Conservation (phyloP, 2,329 filamentous ascomycete genomes). For the Colletotrichum sublineola region DNA sequence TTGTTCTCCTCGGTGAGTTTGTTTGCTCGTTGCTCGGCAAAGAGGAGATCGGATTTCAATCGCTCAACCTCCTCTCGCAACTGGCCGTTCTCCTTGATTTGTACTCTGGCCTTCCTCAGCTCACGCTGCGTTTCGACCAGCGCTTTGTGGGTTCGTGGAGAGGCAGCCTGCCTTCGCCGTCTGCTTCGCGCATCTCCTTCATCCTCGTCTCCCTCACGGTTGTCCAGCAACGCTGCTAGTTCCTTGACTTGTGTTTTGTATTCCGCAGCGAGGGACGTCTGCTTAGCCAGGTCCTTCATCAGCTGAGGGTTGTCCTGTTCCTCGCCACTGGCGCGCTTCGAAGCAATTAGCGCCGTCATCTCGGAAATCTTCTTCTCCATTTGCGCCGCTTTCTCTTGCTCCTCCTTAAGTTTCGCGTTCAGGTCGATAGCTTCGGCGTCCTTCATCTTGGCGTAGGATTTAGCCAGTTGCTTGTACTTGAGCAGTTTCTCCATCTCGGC, state of each 20-base stretch:
- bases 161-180: conserved; percentile 56
- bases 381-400: conserved; percentile 73
- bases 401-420: conserved; percentile 74
- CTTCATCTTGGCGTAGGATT: conserved; percentile 83
- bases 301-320: conserved; percentile 62
- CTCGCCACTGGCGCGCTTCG: conserved; percentile 52
- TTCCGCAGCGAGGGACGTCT: conserved; percentile 69
- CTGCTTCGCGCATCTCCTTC: conserved; percentile 49
- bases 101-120: conserved; percentile 66
- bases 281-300: conserved; percentile 67
- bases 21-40: conserved; percentile 59
- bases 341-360: conserved; percentile 68
- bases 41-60: conserved; percentile 64
- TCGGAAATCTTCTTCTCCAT: conserved; percentile 75
- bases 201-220: conserved; percentile 54
- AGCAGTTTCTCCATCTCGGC: conserved; percentile 82
- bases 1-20: conserved; percentile 55
- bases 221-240: conserved; percentile 65
- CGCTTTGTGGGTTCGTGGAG: conserved; percentile 65
- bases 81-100: conserved; percentile 65
- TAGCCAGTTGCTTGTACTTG: conserved; percentile 83
- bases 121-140: conserved; percentile 67
- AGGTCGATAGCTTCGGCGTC: conserved; percentile 78
- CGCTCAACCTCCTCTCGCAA: conserved; percentile 67
- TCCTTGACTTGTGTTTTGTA: conserved; percentile 72